These are phyloP conservation scores for Boletus subparvulus DNA, from an alignment of 768 basidiomycete genomes.

Conservation along the genomic window DNA sequence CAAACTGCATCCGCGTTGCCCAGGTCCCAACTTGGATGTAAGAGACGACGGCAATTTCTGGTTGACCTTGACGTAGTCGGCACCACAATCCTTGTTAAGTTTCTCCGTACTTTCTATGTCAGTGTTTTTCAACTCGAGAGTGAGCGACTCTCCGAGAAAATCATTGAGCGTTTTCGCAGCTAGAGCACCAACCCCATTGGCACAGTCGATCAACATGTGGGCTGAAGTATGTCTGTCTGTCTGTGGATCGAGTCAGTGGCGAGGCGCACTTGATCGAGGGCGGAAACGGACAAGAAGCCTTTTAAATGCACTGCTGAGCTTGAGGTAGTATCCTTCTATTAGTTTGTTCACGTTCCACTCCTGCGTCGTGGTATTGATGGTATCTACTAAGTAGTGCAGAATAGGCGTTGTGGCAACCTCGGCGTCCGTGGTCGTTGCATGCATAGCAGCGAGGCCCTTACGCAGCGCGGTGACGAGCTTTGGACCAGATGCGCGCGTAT, in stretches of 20 bases:
- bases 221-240: slow-evolving; percentile 53
- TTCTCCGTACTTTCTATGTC: slow-evolving; percentile 61
- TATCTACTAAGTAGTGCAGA: slow-evolving; percentile 90
- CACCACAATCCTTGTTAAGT: slow-evolving; percentile 87
- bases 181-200: slow-evolving; percentile 93
- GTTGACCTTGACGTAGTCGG: slow-evolving; percentile 94
- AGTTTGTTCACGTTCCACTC: slow-evolving; percentile 81
- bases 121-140: slow-evolving; percentile 69
- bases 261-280: neutral
- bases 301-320: slow-evolving; percentile 80
- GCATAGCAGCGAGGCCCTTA: slow-evolving; percentile 77
- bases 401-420: slow-evolving; percentile 93
- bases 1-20: slow-evolving; percentile 86
- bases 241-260: slow-evolving; percentile 35
- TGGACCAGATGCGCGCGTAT: slow-evolving; percentile 88
- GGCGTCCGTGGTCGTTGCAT: slow-evolving; percentile 66
- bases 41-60: slow-evolving; percentile 86
- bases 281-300: slow-evolving; percentile 71
- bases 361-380: slow-evolving; percentile 81
- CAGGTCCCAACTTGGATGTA: slow-evolving; percentile 55
- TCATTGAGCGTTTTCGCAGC: slow-evolving; percentile 62
- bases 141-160: slow-evolving; percentile 59
- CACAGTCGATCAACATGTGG: slow-evolving; percentile 87
- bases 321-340: slow-evolving; percentile 79
- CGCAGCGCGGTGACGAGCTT: slow-evolving; percentile 73